Conservation (phyloP, 2,329 filamentous ascomycete species). For the Alternaria triticimaculans region DNA sequence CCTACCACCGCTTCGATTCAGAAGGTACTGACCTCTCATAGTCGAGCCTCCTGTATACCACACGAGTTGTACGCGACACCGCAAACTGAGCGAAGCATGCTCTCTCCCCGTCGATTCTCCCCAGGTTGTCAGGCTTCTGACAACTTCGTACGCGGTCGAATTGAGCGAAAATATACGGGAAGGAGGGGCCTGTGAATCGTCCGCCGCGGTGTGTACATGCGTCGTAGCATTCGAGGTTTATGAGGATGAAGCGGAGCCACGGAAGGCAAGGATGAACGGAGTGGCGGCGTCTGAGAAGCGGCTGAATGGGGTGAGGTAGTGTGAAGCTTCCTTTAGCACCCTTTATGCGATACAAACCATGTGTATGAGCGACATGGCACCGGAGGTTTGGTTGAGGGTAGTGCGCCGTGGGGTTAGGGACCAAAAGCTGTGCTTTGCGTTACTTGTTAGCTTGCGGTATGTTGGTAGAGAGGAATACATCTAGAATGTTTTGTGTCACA, state of each 20-base stretch:
- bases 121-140: not conserved
- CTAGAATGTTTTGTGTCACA: not conserved
- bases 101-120: not conserved
- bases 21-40: not conserved
- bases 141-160: not conserved
- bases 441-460: not conserved
- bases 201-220: not conserved
- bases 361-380: not conserved
- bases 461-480: not conserved
- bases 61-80: not conserved
- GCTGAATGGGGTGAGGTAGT: not conserved
- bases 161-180: not conserved
- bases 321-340: not conserved
- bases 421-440: not conserved
- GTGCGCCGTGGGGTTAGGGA: not conserved
- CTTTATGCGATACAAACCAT: not conserved
- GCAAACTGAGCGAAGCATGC: not conserved
- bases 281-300: not conserved
- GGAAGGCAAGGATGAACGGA: not conserved
- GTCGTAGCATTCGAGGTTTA: not conserved
- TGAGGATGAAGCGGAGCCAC: not conserved
- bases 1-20: not conserved
- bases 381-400: not conserved
- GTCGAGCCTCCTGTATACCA: not conserved
- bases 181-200: not conserved